Base-by-base conservation (phyloP, 495 filamentous ascomycete species). In the Endocarpon pusillum region DNA sequence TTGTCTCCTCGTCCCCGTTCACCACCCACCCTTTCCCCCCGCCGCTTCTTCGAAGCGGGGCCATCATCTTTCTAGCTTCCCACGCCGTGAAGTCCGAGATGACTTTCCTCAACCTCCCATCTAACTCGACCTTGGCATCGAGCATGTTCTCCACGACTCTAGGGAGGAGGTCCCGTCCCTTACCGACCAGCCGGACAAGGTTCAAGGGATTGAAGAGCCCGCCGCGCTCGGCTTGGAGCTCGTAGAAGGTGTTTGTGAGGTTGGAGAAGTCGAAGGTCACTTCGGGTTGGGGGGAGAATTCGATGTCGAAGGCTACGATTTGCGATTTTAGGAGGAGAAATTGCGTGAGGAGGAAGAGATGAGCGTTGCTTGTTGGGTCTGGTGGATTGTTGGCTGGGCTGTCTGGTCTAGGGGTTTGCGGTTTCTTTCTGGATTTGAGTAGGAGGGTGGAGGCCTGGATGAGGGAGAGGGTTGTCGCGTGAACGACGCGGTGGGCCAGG, bases 291-390 rank as follows among this genome's bases (percentile, higher is more conserved):
- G 28, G 19, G 28, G 12, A 15, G 43, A 79, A 87, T 51, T 79
- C 74, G 37, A 94, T 89, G 57, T 94, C 85, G 41, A 93, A 85
- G 12, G 84, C 81, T 22, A 93, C 70, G 19, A 94, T 81, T 42
- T 87, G 78, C 42, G 87, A 83, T 46, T 92, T 92, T 8, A 94
- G 70, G 39, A 91, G 73, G 24, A 93, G 75, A 2, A 94, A 65
- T 48, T 94, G 86, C 42, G 82, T 85, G 55, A 94, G 75, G 40
- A 91, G 71, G 54, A 94, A 94, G 20, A 94, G 67, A 42, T 84
- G 75, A 1, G 71, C 68, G 51, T 89, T 80, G 4, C 60, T 59
- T 3, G 62, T 49, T 11, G 64, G 62, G 4, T 64, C 70, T 44
- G 43, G 45, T 27, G 44, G 49, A 38, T 54, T 49, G 35, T 37